Conservation (phyloP, 805 yeast species). For the Candida dajiaensis region DNA sequence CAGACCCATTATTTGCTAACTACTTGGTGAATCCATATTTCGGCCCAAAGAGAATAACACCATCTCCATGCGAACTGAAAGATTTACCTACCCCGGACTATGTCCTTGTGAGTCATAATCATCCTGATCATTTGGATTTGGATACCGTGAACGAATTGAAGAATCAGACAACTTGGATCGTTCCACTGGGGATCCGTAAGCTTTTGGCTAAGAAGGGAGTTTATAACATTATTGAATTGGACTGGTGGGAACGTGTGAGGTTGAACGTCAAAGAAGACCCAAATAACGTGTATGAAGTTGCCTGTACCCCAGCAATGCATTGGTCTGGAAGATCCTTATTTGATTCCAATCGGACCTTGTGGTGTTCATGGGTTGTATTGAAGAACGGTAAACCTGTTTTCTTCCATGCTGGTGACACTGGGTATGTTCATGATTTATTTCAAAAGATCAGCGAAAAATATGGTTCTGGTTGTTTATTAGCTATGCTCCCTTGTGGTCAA, state of each 20-base stretch:
- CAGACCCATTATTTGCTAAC: constrained; percentile 79
- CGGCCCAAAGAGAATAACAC: constrained; percentile 83
- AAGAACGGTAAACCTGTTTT: constrained; percentile 64
- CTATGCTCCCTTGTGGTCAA: constrained; percentile 89
- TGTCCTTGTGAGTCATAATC: constrained; percentile 85
- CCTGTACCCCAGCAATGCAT: constrained; percentile 92
- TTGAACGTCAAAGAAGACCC: constrained; percentile 26
- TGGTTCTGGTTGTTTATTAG: constrained; percentile 55
- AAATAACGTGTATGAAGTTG: constrained; percentile 61
- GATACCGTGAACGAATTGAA: constrained; percentile 49
- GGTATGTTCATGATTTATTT: constrained; percentile 74
- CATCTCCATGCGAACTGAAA: constrained; percentile 61
- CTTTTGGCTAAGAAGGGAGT: constrained; percentile 56
- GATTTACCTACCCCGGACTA: constrained; percentile 66
- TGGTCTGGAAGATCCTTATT: constrained; percentile 88
- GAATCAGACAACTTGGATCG: constrained; percentile 70
- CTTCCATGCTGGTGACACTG: constrained; percentile 95
- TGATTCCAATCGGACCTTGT: constrained; percentile 75
- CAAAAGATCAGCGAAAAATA: constrained; percentile 53
- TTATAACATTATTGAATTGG: constrained; percentile 63
- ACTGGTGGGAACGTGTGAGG: constrained; percentile 83
- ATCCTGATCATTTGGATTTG: constrained; percentile 88
- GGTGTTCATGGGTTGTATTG: constrained; percentile 82
- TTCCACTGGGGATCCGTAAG: constrained; percentile 71
- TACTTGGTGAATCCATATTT: constrained; percentile 53